phyloP scores from a whole-genome alignment of 2,329 filamentous ascomycete genomes.

The Colletotrichum theobromicola region DNA sequence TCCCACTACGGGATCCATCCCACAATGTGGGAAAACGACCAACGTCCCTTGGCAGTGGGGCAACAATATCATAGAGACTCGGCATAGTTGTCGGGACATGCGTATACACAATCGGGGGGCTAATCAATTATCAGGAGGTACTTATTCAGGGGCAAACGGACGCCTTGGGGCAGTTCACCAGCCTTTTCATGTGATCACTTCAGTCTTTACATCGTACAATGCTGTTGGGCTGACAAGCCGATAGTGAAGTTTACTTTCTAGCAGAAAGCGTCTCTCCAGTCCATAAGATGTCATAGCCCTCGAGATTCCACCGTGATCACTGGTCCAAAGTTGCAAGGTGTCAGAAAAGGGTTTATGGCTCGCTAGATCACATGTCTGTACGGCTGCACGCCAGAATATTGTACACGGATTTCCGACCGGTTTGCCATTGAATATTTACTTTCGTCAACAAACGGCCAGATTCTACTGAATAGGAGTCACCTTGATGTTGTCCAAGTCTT shows the following conservation, averaged over 20 bases:
- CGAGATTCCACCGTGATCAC: background rate
- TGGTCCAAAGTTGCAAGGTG: background rate
- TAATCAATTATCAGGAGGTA: background rate
- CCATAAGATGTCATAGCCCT: background rate
- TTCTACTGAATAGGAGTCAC: background rate
- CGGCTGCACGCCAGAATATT: fast-evolving
- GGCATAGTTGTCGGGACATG: background rate
- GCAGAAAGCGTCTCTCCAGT: background rate
- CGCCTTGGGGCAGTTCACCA: background rate
- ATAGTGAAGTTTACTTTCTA: background rate
- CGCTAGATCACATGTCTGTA: background rate
- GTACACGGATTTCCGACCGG: fast-evolving
- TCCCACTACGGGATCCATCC: background rate
- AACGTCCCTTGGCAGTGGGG: background rate
- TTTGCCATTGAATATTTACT: background rate
- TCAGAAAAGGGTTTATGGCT: background rate
- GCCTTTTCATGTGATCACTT: background rate
- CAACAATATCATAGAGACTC: background rate
- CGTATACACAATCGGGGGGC: too few species aligned
- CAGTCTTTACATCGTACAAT: fast-evolving
- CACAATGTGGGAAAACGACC: background rate
- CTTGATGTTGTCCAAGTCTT: background rate
- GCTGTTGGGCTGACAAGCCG: background rate
- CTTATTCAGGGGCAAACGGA: background rate
- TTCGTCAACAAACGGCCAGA: fast-evolving